Base-by-base conservation (phyloP, 371 early-diverging fungal genomes). In the Mortierella sp. region DNA sequence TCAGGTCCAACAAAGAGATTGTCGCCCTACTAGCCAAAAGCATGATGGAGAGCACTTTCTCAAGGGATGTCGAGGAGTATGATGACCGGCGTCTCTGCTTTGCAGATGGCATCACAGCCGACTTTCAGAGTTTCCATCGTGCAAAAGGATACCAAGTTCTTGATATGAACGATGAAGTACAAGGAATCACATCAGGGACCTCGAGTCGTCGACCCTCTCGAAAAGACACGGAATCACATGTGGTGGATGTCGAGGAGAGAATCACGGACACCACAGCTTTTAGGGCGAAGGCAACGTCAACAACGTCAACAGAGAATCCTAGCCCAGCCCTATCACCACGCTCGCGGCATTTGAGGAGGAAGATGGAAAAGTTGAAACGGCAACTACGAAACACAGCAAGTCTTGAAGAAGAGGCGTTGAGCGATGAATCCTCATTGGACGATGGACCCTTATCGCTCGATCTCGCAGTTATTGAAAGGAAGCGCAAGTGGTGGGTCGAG, bases 401-500 rank as follows among this genome's bases (percentile, higher is more conserved):
- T 47, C 53, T 69, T n/a, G 69, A 74, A 21, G 62, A 38, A 7
- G 64, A 21, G 3, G 50, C n/a, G 1, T 23, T n/a, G 18, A 48
- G 48, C 0, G 61, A 61, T 10, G 66, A 61, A 10, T 74, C 70
- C 0, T 57, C 59, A 5, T 12, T 69, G 34, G 62, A 64, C 0
- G 70, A 68, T 18, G 76, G 76, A 0, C 76, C 76, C 0, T 49
- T 74, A 7, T 64, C 76, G 1, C 24, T 74, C 21, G 76, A 74
- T 39, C 30, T 74, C 38, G 61, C 50, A 19, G 55, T 30, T 2
- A 47, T 74, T 31, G 76, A 74, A 47, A 43, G 62, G 21, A 74
- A 69, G 24, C 64, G 76, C 8, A 68, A 54, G 26, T 65, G 69
- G 62, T 65, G 61, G 66, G 12, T 61, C 4, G 61, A 61, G 19